Evolutionary conservation across 352 stramenopile species (phyloP).

Genomic region (Thalassiosira mediterranea): DNA sequence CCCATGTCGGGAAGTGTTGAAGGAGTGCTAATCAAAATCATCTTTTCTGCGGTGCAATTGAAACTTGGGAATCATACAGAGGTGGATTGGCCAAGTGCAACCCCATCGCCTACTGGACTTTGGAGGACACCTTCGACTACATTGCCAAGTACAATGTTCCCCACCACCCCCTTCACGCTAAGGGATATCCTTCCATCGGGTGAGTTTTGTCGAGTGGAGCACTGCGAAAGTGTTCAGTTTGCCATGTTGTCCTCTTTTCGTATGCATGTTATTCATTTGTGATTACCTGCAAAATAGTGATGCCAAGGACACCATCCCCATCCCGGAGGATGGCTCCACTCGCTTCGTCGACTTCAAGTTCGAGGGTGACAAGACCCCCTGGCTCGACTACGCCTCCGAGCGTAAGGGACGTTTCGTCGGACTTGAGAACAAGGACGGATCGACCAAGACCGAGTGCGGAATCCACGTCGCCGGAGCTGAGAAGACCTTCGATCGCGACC

Average conservation of each 20-base stretch:
- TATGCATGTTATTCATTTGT: not conserved
- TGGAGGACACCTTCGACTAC: constrained; percentile 87
- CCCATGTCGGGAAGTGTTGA: too few relatives aligned
- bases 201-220: too few relatives aligned
- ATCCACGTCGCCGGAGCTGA: constrained; percentile 85
- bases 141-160: constrained; percentile 84
- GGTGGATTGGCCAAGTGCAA: constrained; percentile 86
- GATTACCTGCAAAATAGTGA: constrained; percentile 42
- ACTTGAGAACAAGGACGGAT: constrained; percentile 83
- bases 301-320: constrained; percentile 85
- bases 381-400: constrained; percentile 84
- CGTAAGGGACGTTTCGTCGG: constrained; percentile 85
- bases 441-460: constrained; percentile 85
- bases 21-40: too few relatives aligned
- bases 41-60: too few relatives aligned
- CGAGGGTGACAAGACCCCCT: constrained; percentile 79
- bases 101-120: constrained; percentile 85
- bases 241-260: not conserved
- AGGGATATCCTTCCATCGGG: constrained; percentile 85
- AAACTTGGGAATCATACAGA: too few relatives aligned
- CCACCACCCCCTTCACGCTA: constrained; percentile 83
- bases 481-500: constrained; percentile 84
- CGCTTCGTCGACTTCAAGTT: constrained; percentile 84
- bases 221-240: too few relatives aligned
- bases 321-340: constrained; percentile 81